phyloP scores from a whole-genome alignment of 176 grass and related monocot species.

The Tillandsia fasciculata region DNA sequence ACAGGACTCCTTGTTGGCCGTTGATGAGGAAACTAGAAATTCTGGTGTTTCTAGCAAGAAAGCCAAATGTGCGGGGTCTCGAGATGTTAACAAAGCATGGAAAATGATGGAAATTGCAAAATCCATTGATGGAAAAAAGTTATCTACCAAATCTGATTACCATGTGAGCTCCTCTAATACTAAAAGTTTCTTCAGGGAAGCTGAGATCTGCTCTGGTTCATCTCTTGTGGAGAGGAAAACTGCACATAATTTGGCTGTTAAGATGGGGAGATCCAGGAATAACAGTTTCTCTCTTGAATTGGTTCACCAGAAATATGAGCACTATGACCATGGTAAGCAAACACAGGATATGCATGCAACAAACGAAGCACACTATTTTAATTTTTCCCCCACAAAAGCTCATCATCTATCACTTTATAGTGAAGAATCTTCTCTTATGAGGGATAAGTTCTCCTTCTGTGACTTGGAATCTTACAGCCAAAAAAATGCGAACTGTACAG shows the following conservation, averaged over 20 bases:
- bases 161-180: conserved; percentile 6
- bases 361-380: not conserved
- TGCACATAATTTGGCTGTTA: conserved; percentile 1
- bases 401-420: not conserved
- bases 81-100: conserved; percentile 54
- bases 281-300: not conserved
- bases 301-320: not conserved
- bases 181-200: not conserved
- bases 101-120: conserved; percentile 68
- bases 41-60: conserved; percentile 14
- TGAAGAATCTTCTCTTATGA: not conserved
- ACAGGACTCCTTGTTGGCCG: not conserved
- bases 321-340: not conserved
- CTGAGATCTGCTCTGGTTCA: not conserved
- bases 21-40: not conserved
- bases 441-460: not conserved
- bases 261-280: conserved; percentile 15
- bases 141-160: conserved; percentile 19
- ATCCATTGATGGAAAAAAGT: conserved; percentile 23
- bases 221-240: too few species aligned
- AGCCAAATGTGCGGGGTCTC: conserved; percentile 5
- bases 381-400: not conserved
- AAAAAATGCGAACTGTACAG: not conserved
- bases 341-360: not conserved
- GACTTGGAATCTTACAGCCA: not conserved